Base-by-base conservation (phyloP, 2,329 filamentous ascomycete species). In the Phoma sp. region DNA sequence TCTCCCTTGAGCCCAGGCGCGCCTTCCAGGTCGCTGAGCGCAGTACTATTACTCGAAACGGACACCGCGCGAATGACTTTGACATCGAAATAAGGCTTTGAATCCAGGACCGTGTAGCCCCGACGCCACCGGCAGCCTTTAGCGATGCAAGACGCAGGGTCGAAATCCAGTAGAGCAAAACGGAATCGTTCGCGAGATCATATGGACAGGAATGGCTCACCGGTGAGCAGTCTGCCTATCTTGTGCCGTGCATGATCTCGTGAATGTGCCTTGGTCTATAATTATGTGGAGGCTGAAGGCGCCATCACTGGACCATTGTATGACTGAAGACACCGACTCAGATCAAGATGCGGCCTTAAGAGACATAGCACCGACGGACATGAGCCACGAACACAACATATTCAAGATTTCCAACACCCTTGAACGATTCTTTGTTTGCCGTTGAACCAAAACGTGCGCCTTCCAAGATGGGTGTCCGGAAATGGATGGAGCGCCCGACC, bases 401-500 rank as follows among this genome's bases (percentile, higher is more conserved):
- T 18, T 18, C 18, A 18, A 18, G 18, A 18, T 18, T 18, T 18
- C 18, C 18, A 18, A 18, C 18, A 18, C 2, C 18, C 18, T 18
- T 2, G 18, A 18, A 18, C 18, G 18, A 18, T 18, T 18, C 18
- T 18, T 18, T 18, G 18, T 18, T 18, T 18, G n/a, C 23, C 7
- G 4, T 18, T 10, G 6, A 7, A 27, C 11, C 18, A 18, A 18
- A 18, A 18, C 18, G 18, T 18, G 18, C 18, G 18, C 13, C 0
- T 18, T 4, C 11, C 14, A 44, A 30, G 8, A 66, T 66, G 69
- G 69, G 69, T 33, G 58, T 71, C 11, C 67, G 64, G 13, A 70
- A 68, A 29, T 72, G 69, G 69, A 47, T 71, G 14, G 57, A 59
- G 30, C 67, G 67, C 5, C 69, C 68, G 55, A 65, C 45, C 23